Base-by-base conservation (phyloP, 2,329 filamentous ascomycete species). In the Phialemoniopsis sp. region DNA sequence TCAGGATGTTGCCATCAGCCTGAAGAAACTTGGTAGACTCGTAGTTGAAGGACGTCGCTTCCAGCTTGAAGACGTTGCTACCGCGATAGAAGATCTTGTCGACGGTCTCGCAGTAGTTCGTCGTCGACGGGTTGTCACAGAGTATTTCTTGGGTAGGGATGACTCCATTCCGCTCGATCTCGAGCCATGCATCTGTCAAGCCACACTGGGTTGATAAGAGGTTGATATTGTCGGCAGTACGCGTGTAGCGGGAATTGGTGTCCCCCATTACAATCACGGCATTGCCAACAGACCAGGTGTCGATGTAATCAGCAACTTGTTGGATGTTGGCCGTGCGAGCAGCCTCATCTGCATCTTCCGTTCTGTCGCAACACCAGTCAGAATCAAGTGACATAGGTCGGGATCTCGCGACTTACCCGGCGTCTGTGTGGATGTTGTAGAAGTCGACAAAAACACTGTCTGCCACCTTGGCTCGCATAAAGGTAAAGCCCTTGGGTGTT, bases 401-500 rank as follows among this genome's bases (percentile, higher is more conserved):
- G 10, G 21, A 6, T 6, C 6, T 26, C 21, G 6, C 21, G 6
- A 26, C 21, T 26, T 26, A 26, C 21, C 47, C 80, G 14, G 82
- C 82, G 54, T 86, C 82, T 2, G 80, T 63, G 54, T 86, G 82
- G 7, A 85, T 51, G 54, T 86, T 85, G 63, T 85, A 85, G 8
- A 76, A 63, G 54, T 85, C 81, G 17, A 82, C 58, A 43, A 73
- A 81, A 8, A 78, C 68, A 13, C 71, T 71, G 29, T 67, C 62
- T 8, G 66, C 68, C 13, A 83, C 48, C 15, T 66, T 59, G 31
- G 73, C 57, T 12, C 79, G 72, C 79, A 85, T 83, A 35, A 79
- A 78, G 1, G 80, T 84, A 56, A 84, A 85, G 13, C 82, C 82
- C 58, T 86, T 86, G 16, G 80, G 82, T 1, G 81, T 85, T 45